phyloP scores from a whole-genome alignment of 805 yeast genomes.

The Kodamaea sagamina region DNA sequence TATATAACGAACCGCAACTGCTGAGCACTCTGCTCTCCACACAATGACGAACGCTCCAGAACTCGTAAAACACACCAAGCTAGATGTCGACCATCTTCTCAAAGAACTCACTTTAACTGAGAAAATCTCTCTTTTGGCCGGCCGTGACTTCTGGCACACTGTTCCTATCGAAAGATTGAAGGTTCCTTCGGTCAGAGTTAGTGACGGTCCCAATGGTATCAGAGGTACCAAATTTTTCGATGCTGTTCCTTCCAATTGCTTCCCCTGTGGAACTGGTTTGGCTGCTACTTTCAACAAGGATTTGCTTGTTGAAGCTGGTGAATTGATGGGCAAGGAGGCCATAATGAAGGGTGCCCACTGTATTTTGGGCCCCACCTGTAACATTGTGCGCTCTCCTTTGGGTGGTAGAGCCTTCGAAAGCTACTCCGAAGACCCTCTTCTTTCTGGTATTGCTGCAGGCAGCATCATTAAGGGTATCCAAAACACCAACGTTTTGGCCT shows the following conservation, averaged over 20 bases:
- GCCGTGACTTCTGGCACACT: constrained; percentile 23
- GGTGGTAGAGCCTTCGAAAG: constrained; percentile 68
- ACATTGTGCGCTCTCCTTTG: constrained; percentile 57
- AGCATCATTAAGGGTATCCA: constrained; percentile 57
- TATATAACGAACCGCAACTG: background rate
- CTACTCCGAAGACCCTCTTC: constrained; percentile 61
- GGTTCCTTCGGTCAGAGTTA: constrained; percentile 20
- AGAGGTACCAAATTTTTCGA: constrained; percentile 58
- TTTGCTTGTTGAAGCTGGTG: constrained; percentile 50
- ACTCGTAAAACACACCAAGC: constrained; percentile 1
- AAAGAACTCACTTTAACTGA: constrained; percentile 35
- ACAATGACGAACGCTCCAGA: constrained; percentile 8
- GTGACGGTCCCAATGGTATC: constrained; percentile 67
- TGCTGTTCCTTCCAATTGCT: constrained; percentile 55
- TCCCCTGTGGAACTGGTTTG: constrained; percentile 62
- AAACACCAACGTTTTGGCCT: constrained; percentile 49
- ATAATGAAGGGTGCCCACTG: constrained; percentile 54
- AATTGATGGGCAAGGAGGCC: constrained; percentile 56
- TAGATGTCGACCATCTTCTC: constrained; percentile 33
- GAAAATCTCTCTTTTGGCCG: constrained; percentile 40
- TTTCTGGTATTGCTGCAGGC: constrained; percentile 50
- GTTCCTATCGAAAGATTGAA: constrained; percentile 18
- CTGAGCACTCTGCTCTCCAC: background rate
- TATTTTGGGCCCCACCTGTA: constrained; percentile 48
- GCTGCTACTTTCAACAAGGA: constrained; percentile 58